Evolutionary conservation across 768 basidiomycete genomes (phyloP), one percentile per base, ranked within the genome.

Genomic region (Termitomyces sp.): DNA sequence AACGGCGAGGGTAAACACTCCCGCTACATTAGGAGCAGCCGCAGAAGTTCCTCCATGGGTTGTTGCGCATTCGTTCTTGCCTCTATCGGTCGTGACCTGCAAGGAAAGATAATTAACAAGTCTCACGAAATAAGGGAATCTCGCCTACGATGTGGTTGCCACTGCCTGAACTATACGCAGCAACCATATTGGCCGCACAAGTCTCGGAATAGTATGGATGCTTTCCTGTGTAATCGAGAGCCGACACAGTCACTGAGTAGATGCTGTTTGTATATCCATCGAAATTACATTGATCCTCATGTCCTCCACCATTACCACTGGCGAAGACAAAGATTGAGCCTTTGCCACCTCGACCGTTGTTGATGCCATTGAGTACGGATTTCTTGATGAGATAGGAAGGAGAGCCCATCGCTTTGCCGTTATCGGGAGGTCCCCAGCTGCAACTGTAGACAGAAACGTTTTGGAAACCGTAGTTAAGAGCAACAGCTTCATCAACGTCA

Each of bases 261-360:
- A 98, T 96, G 68, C 91, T 93, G 72, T 99, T 99, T 5, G 97
- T 98, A 72, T 98, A 99, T 7, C 97, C 97, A 67, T 98, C 96
- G 70, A 98, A 98, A 73, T 99, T 99, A 79, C 97, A 98, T 73
- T 98, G 96, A 70, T 99, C 97, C 13, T 90, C 93, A 60, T 84
- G 81, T 9, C 81, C 82, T 39, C 92, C 97, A 11, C 97, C 97
- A 69, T 99, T 99, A 0, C 97, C 97, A 59, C 93, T 95, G 2
- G 97, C 97, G 70, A 98, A 98, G 20, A 98, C 97, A 65, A 91
- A 98, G 61, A 99, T 81, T 24, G 91, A 94, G 0, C 97, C 97
- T 69, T 92, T 94, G 13, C 95, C 94, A 20, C 76, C 83, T 45
- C 97, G 86, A 1, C 97, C 97, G 38, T 91, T 89, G 73, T 91